phyloP scores from a whole-genome alignment of 176 grass and related monocot species.

The Dactylis glomerata region DNA sequence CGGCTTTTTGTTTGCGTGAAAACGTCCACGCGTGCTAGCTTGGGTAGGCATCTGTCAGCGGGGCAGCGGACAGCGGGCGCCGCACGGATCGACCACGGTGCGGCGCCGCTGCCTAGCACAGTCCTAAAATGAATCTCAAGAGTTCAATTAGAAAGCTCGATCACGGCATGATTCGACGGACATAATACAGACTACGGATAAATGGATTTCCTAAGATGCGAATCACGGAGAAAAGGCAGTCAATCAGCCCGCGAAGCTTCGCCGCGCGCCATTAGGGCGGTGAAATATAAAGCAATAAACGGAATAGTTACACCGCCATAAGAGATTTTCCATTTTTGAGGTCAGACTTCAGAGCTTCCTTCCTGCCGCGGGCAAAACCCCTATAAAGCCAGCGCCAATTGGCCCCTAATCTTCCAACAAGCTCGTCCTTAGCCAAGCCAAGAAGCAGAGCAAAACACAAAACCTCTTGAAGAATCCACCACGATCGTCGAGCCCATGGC shows the following conservation, averaged over 20 bases:
- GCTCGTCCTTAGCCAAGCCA: not conserved
- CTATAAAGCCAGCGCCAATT: constrained; percentile 31
- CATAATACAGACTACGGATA: no score
- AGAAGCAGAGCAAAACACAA: not conserved
- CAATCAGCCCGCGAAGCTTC: constrained; percentile 27
- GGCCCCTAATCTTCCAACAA: not conserved
- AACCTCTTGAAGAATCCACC: not conserved
- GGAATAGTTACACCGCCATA: not conserved
- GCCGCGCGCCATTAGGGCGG: not conserved
- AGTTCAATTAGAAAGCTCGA: no score
- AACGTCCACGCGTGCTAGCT: no score
- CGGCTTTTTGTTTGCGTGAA: no score
- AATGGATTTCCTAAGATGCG: not conserved
- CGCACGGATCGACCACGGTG: no score
- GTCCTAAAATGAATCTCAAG: no score
- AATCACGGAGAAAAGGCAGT: no score
- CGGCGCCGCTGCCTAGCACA: no score
- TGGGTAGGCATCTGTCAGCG: no score
- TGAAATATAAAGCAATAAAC: not conserved
- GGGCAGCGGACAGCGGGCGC: no score
- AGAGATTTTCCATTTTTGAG: not conserved
- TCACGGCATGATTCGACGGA: no score
- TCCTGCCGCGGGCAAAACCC: not conserved
- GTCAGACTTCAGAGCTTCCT: not conserved
- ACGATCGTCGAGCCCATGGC: constrained; percentile 43